Evolutionary conservation across 2,329 filamentous ascomycete genomes (phyloP).

Genomic region (Shiraia sp.): DNA sequence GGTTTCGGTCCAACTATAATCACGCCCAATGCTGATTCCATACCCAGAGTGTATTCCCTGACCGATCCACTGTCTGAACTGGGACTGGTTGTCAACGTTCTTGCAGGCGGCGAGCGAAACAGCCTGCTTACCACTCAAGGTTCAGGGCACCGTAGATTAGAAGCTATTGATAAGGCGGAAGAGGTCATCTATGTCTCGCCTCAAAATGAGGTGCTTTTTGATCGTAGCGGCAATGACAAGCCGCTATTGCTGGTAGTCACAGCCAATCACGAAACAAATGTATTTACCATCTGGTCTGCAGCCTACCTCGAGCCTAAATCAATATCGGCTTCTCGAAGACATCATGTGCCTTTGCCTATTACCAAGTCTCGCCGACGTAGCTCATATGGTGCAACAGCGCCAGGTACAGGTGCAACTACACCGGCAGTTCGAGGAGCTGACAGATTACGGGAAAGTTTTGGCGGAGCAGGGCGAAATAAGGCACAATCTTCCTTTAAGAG

Average conservation of each 20-base stretch:
- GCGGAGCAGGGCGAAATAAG: constrained; percentile 53
- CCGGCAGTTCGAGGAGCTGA: constrained; percentile 66
- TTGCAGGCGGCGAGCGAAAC: constrained; percentile 31
- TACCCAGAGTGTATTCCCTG: constrained; percentile 79
- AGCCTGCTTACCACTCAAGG: constrained; percentile 34
- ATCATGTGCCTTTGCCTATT: constrained; percentile 42
- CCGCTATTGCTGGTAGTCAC: constrained; percentile 77
- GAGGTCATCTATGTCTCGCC: constrained; percentile 83
- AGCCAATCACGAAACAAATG: constrained; percentile 72
- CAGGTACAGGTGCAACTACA: constrained; percentile 74
- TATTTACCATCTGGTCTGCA: constrained; percentile 84
- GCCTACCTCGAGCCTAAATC: constrained; percentile 73
- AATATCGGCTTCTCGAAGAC: constrained; percentile 49
- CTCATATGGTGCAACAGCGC: constrained; percentile 59
- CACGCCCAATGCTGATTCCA: constrained; percentile 50
- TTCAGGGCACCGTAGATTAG: constrained; percentile 44
- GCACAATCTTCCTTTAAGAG: constrained; percentile 47
- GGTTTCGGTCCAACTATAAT: constrained; percentile 33
- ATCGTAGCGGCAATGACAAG: constrained; percentile 49
- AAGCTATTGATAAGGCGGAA: constrained; percentile 74
- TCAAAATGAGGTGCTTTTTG: constrained; percentile 58
- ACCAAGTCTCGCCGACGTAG: constrained; percentile 64
- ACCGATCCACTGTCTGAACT: constrained; percentile 85
- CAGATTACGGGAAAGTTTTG: constrained; percentile 77
- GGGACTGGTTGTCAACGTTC: constrained; percentile 69